Percentiles rank a stretch among this genome's conserved stretches.
Evolutionary conservation across 1,139 yeast genomes (phyloP).

Genomic region (Suhomyces bribrorum): DNA sequence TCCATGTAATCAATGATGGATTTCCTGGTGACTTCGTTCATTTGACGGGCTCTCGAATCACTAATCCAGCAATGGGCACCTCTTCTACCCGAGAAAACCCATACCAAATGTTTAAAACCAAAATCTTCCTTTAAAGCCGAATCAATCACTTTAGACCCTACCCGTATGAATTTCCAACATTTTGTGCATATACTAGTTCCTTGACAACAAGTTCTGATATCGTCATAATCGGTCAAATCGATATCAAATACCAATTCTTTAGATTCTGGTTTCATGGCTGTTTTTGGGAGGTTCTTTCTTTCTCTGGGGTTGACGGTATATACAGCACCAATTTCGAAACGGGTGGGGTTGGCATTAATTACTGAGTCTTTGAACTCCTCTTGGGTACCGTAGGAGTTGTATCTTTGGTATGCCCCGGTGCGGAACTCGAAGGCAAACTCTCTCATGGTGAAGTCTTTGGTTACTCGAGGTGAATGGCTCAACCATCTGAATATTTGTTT

Average conservation of each 20-base stretch:
- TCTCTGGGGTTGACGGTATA: slow-evolving; percentile 85
- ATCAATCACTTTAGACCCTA: slow-evolving; percentile 78
- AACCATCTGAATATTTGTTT: slow-evolving; percentile 82
- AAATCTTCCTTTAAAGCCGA: slow-evolving; percentile 78
- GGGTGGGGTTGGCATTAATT: slow-evolving; percentile 72
- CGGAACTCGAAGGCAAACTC: slow-evolving; percentile 92
- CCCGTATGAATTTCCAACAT: slow-evolving; percentile 94
- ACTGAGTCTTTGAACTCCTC: slow-evolving; percentile 81
- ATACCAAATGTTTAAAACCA: slow-evolving; percentile 80
- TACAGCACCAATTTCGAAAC: slow-evolving; percentile 95
- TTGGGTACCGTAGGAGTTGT: slow-evolving; percentile 66
- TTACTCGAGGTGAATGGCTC: slow-evolving; percentile 75
- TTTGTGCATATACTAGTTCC: slow-evolving; percentile 82
- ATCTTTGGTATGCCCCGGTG: slow-evolving; percentile 86
- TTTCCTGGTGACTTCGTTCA: slow-evolving; percentile 73
- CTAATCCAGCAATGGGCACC: slow-evolving; percentile 99
- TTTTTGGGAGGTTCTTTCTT: slow-evolving; percentile 75
- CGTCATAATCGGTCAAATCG: slow-evolving; percentile 96
- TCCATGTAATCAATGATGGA: slow-evolving; percentile 84
- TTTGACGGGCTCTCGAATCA: slow-evolving; percentile 73
- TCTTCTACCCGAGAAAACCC: slow-evolving; percentile 99
- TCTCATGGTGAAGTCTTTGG: slow-evolving; percentile 76
- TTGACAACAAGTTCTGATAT: slow-evolving; percentile 87
- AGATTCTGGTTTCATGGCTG: slow-evolving; percentile 74
- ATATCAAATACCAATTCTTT: slow-evolving; percentile 95